Evolutionary conservation across 2,329 filamentous ascomycete genomes (phyloP), one percentile per base, ranked within the genome.

Genomic region (Apiospora hydei): DNA sequence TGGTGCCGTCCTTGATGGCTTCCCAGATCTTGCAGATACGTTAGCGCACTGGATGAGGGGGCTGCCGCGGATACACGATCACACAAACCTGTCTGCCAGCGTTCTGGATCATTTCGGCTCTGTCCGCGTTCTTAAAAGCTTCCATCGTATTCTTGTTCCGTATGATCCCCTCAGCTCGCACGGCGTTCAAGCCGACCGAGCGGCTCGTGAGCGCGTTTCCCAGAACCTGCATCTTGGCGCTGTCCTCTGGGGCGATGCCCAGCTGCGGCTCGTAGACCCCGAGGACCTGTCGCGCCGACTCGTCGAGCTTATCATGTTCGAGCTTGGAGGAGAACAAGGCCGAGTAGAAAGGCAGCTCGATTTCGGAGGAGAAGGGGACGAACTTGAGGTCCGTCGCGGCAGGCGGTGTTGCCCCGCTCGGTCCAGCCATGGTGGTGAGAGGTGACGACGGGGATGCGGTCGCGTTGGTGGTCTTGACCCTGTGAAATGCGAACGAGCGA

Each of bases 91-190:
- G 96, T 79, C 90, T 90, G 14, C 92, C 96, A 49, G 94, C 92
- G 74, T 92, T 91, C 74, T 94, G 90, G 67, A 98, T 87, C 82
- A 97, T 91, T 46, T 91, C 90, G 14, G 87, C 81, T 81, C 96
- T 96, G 82, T 98, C 94, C 74, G 92, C 88, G 75, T 92, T 93
- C 80, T 92, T 94, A 83, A 98, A 98, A 79, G 96, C 94, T 77
- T 98, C 96, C 77, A 98, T 89, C 0, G 96, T 98, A 81, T 99
- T 99, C 79, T 96, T 92, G 83, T 99, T 99, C 81, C 93, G 95
- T 78, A 99, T 97, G 80, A 94, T 94, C 73, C 96, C 96, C 82
- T 98, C 96, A 66, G 94, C 96, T 76, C 96, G 92, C 79, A 92
- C 94, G 78, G 90, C 90, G 75, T 90, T 91, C 67, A 88, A 83